Base-by-base conservation (phyloP, 495 filamentous ascomycete species). In the Aspergillus steynii region DNA sequence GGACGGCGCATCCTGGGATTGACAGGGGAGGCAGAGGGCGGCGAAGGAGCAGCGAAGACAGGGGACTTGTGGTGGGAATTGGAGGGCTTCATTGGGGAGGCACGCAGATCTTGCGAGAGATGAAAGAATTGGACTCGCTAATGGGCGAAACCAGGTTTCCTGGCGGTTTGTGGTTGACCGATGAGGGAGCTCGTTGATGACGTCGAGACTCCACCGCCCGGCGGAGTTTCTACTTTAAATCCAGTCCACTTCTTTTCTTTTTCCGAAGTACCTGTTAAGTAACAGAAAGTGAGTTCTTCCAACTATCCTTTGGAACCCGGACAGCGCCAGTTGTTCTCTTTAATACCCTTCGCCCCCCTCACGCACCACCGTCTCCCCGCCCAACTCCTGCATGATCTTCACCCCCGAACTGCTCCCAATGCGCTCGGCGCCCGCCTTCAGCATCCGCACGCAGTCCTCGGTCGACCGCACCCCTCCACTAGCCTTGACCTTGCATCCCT, bases 371-470 rank as follows among this genome's bases (percentile, higher is more conserved):
- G 29, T 66, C n/a, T 61, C 67, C n/a, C 70, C 68, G 29, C 64
- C 60, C 34, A 76, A 45, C 50, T 86, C 83, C 61, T 81, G 73
- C 70, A 83, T 74, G 63, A 89, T 88, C 65, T 71, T 75, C 56
- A 86, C 75, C 27, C 85, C 86, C 53, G 76, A 76, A 66, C 83
- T 86, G 8, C 85, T 83, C 37, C 88, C 88, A 63, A 91, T 83
- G 62, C 88, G 78, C 60, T 78, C 78, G 2, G 88, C 88, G 5
- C 88, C 88, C 25, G 85, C 86, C 72, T 86, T 79, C 29, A 88
- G 61, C 85, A 90, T 85, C 56, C 68, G 73, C 56, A 82, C 47
- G 63, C 77, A 80, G 61, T 84, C 82, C 55, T 73, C 77, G 10
- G 82, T 74, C 56, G 75, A 80, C 58, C 83, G 77, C 6, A 91